Percentiles rank a stretch among this genome's conserved stretches.
These are phyloP conservation scores for Yamadazyma friedrichii DNA, from an alignment of 1,139 yeast genomes.

Conservation along the genomic window DNA sequence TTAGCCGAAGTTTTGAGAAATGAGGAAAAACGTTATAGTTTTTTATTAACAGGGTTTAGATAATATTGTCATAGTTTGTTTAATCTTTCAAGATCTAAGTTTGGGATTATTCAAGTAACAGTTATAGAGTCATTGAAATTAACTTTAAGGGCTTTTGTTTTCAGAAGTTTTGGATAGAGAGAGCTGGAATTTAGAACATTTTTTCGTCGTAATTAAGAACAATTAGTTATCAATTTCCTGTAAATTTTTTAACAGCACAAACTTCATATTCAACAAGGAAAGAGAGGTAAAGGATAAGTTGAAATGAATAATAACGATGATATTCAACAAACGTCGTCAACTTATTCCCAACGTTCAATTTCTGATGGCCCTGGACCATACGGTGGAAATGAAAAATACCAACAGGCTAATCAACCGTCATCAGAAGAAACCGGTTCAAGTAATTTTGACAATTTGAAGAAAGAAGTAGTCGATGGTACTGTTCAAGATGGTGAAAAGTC, in stretches of 20 bases:
- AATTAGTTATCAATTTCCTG: too few species aligned
- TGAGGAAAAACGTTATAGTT: neutral
- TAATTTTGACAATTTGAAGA: slow-evolving; percentile 2
- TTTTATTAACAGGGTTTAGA: neutral
- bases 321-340: slow-evolving; percentile 9
- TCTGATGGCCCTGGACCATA: neutral
- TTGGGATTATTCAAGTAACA: too few species aligned
- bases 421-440: neutral
- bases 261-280: too few species aligned
- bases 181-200: too few species aligned
- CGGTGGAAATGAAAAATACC: neutral
- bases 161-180: too few species aligned
- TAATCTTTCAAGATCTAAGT: too few species aligned
- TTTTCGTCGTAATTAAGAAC: too few species aligned
- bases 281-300: neutral
- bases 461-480: neutral
- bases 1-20: too few species aligned
- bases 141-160: too few species aligned
- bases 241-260: too few species aligned
- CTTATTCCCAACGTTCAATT: slow-evolving; percentile 9
- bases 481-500: neutral
- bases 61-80: neutral
- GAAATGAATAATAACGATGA: slow-evolving; percentile 4
- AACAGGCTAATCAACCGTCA: slow-evolving; percentile 1
- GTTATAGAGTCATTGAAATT: too few species aligned